phyloP scores from a whole-genome alignment of 352 stramenopile genomes.

The Pythium apleroticum region DNA sequence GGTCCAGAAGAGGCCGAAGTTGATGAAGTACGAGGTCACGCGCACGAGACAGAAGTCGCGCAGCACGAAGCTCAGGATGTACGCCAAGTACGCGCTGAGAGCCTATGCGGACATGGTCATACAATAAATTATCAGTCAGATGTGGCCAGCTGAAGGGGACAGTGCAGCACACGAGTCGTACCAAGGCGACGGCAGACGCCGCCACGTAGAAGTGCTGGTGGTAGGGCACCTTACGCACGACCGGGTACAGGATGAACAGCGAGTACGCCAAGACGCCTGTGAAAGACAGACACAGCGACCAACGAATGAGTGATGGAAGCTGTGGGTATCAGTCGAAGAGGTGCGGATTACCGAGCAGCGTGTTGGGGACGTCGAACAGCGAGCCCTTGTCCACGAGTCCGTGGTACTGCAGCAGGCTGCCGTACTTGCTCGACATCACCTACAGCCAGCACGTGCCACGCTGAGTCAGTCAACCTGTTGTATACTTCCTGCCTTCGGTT shows the following conservation, averaged over 20 bases:
- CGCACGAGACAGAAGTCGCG: conserved; percentile 62
- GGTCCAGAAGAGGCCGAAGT: conserved; percentile 42
- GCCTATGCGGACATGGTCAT: conserved; percentile 19
- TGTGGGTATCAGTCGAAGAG: too few species aligned
- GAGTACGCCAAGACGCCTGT: conserved; percentile 40
- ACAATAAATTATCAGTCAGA: not conserved
- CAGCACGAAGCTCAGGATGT: conserved; percentile 56
- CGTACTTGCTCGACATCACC: conserved; percentile 60
- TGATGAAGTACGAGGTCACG: conserved; percentile 54
- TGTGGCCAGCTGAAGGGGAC: not conserved
- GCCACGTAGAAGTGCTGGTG: conserved; percentile 51
- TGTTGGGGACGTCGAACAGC: conserved; percentile 48
- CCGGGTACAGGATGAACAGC: conserved; percentile 50
- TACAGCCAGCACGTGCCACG: conserved; percentile 2
- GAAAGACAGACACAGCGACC: not conserved
- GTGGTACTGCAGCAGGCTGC: conserved; percentile 43
- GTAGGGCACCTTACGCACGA: conserved; percentile 36
- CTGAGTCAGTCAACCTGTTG: not conserved
- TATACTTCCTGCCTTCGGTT: not conserved
- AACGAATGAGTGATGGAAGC: not conserved
- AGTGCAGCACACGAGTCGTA: conserved; percentile 27
- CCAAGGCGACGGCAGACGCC: conserved; percentile 33
- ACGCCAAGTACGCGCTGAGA: conserved; percentile 50
- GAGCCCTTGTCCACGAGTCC: conserved; percentile 42
- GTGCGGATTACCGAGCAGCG: conserved; percentile 46